These are phyloP conservation scores for Trichoderma gamsii DNA, from an alignment of 495 filamentous ascomycete species.

Conservation along the genomic window DNA sequence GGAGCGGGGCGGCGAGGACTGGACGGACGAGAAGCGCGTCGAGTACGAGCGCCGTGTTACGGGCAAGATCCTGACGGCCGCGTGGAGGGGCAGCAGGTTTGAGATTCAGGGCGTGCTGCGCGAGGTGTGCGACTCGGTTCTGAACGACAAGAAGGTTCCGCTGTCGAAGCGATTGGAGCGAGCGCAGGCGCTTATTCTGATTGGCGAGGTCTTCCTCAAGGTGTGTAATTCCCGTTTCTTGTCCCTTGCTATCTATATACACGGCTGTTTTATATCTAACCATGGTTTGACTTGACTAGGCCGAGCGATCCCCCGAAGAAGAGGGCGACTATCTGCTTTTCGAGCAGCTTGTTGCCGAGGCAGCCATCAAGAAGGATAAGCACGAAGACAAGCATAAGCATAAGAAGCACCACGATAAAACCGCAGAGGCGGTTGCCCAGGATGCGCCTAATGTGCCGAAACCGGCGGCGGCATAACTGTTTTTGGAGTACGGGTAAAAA, in stretches of 20 bases:
- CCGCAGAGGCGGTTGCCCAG: conserved; percentile 23
- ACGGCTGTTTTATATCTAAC: background rate
- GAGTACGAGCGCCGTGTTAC: conserved; percentile 94
- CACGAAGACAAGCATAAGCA: conserved; percentile 51
- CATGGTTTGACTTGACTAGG: conserved; percentile 43
- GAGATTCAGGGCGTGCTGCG: conserved; percentile 95
- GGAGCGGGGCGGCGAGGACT: conserved; percentile 91
- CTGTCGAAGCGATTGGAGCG: conserved; percentile 82
- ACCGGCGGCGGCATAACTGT: background rate
- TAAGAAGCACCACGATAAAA: conserved; percentile 18
- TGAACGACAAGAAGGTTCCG: conserved; percentile 74
- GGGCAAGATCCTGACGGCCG: conserved; percentile 96
- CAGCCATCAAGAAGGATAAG: conserved; percentile 87
- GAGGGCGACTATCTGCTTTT: conserved; percentile 99
- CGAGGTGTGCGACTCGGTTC: conserved; percentile 67
- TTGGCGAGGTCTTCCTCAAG: conserved; percentile 81
- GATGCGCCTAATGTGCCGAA: conserved; percentile 43
- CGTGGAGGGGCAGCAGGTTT: conserved; percentile 94
- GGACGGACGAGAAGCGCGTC: conserved; percentile 97
- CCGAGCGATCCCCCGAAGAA: conserved; percentile 85
- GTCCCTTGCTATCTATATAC: background rate
- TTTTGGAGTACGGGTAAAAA: background rate
- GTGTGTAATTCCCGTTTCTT: conserved; percentile 44
- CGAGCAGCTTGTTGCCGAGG: conserved; percentile 95
- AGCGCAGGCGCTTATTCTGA: conserved; percentile 79